These are phyloP conservation scores for Cercospora citrullina DNA, from an alignment of 2,329 filamentous ascomycete genomes.

Conservation along the genomic window DNA sequence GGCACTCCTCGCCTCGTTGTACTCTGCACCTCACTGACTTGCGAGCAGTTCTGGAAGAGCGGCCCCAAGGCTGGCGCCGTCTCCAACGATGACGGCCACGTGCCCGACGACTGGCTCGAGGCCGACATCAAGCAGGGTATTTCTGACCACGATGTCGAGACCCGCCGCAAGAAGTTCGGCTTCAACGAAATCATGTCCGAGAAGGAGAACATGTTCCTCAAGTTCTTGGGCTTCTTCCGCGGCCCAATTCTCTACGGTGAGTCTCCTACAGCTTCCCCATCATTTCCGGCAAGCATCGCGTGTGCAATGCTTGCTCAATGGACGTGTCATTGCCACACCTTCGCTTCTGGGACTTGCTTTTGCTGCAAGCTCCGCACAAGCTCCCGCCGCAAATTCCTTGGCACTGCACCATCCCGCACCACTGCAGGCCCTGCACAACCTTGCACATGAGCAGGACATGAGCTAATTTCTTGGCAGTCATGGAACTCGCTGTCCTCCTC, in stretches of 20 bases:
- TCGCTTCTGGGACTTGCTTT: constrained; percentile 19
- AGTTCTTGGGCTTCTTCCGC: constrained; percentile 74
- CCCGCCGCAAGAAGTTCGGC: constrained; percentile 64
- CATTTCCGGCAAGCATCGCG: constrained; percentile 11
- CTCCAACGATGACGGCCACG: constrained; percentile 42
- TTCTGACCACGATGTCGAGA: constrained; percentile 59
- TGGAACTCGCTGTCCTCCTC: constrained; percentile 73
- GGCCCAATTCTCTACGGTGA: constrained; percentile 76
- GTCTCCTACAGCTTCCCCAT: constrained; percentile 36
- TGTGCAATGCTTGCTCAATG: constrained; percentile 30
- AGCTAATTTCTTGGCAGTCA: constrained; percentile 54
- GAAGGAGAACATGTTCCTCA: constrained; percentile 73
- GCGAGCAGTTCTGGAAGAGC: constrained; percentile 54
- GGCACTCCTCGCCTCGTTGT: background rate
- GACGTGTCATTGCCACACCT: constrained; percentile 15
- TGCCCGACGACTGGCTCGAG: constrained; percentile 68
- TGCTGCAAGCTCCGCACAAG: constrained; percentile 28
- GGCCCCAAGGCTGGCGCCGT: constrained; percentile 35
- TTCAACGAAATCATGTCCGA: constrained; percentile 72
- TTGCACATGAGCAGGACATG: background rate
- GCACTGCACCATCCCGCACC: constrained; percentile 18
- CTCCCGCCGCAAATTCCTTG: constrained; percentile 34
- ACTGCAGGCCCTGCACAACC: constrained; percentile 13
- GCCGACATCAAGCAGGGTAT: constrained; percentile 69
- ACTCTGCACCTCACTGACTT: constrained; percentile 21